A percentile compares a stretch with the other conserved stretches of the same genome.
phyloP scores from a whole-genome alignment of 176 grass and related monocot genomes.

The Musa beccarii region DNA sequence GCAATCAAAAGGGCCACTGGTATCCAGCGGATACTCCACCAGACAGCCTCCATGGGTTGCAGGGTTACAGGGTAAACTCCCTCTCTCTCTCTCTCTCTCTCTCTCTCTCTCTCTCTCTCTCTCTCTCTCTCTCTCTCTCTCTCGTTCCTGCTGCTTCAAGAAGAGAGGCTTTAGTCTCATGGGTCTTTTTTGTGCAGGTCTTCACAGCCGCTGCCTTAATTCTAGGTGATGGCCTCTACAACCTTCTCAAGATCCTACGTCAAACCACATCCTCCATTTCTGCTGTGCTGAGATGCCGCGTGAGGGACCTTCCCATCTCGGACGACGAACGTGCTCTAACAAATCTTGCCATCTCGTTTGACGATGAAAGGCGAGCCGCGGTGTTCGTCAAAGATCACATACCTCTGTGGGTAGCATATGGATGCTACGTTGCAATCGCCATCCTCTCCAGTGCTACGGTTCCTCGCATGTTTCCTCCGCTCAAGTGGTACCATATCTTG shows the following conservation, averaged over 20 bases:
- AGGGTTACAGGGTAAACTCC: slow-evolving; percentile 58
- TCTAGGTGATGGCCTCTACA: slow-evolving; percentile 25
- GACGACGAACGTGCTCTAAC: slow-evolving; percentile 20
- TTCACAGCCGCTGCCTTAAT: slow-evolving; percentile 32
- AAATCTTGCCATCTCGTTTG: slow-evolving; percentile 37
- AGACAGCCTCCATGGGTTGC: slow-evolving; percentile 38
- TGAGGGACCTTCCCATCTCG: slow-evolving; percentile 45
- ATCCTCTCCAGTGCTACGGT: slow-evolving; percentile 47
- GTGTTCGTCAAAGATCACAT: slow-evolving; percentile 80
- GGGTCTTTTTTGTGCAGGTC: slow-evolving; percentile 15
- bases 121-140: neutral
- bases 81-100: neutral
- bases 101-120: neutral
- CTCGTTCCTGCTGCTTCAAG: neutral
- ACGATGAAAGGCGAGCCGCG: slow-evolving; percentile 53
- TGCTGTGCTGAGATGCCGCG: neutral
- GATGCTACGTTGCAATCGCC: slow-evolving; percentile 49
- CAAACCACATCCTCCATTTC: neutral
- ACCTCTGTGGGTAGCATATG: slow-evolving; percentile 40
- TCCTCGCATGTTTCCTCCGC: slow-evolving; percentile 73
- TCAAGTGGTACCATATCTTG: slow-evolving; percentile 80
- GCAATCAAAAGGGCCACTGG: slow-evolving; percentile 36
- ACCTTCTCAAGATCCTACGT: slow-evolving; percentile 11
- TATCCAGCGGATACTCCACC: slow-evolving; percentile 13
- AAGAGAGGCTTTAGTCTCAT: too few relatives aligned